Percentiles rank a stretch among this genome's conserved stretches.
Evolutionary conservation across 352 stramenopile species (phyloP).

Genomic region (Phytophthora parvispora): DNA sequence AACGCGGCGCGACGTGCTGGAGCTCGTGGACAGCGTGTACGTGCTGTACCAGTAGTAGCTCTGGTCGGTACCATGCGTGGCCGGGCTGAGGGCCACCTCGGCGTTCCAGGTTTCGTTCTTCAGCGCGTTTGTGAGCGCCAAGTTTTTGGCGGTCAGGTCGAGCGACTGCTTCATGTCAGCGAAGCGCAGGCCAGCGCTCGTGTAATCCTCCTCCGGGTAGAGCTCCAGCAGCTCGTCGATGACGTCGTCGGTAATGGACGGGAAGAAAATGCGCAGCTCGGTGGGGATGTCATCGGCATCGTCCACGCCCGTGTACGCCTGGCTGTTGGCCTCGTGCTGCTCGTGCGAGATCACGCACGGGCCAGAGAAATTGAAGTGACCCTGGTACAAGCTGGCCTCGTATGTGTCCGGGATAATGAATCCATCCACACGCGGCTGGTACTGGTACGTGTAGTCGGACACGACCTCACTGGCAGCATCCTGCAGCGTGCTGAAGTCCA

Average conservation of each 20-base stretch:
- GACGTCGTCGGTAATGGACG: conserved; percentile 21
- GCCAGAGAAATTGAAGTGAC: conserved; percentile 24
- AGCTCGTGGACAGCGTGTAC: conserved; percentile 24
- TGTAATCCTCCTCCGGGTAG: conserved; percentile 23
- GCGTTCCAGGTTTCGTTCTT: conserved; percentile 33
- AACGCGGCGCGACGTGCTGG: conserved; percentile 14
- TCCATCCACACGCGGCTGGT: conserved; percentile 28
- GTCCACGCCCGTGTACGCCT: conserved; percentile 15
- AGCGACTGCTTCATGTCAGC: conserved; percentile 36
- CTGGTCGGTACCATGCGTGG: conserved; percentile 29
- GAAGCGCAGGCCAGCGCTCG: conserved; percentile 22
- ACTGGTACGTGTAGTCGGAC: conserved; percentile 22
- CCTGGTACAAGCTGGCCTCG: conserved; percentile 24
- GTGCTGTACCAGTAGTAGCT: conserved; percentile 44
- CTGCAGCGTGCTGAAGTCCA: conserved; percentile 17
- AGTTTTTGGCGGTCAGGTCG: conserved; percentile 31
- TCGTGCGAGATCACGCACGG: conserved; percentile 14
- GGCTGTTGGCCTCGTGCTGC: conserved; percentile 19
- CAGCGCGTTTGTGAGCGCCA: conserved; percentile 27
- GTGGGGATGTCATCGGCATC: conserved; percentile 9
- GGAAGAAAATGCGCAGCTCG: conserved; percentile 17
- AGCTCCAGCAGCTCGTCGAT: conserved; percentile 23
- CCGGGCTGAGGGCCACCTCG: conserved; percentile 9
- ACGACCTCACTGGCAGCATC: conserved; percentile 14
- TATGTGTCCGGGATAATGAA: conserved; percentile 23